Evolutionary conservation across 2,329 filamentous ascomycete species (phyloP).

Genomic region (Fusarium bulbicola): DNA sequence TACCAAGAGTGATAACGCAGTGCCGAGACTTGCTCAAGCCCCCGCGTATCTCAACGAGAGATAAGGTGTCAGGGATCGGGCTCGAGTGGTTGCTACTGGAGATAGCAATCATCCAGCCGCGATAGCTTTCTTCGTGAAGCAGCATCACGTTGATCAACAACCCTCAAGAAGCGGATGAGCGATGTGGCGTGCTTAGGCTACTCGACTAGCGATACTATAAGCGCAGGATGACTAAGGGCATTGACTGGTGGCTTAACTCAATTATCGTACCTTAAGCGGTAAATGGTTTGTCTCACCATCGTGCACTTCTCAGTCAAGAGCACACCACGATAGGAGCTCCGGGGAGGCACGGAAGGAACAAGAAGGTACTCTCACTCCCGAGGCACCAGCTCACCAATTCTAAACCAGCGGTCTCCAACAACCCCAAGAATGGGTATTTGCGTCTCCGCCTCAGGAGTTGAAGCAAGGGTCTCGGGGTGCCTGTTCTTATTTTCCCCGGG

Average conservation of each 20-base stretch:
- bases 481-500: background rate
- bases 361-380: background rate
- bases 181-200: conserved; percentile 2
- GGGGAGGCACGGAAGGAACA: background rate
- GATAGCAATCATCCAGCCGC: background rate
- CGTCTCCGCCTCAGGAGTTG: background rate
- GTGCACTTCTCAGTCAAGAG: background rate
- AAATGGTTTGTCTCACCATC: conserved; percentile 12
- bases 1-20: conserved; percentile 29
- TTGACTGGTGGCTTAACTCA: background rate
- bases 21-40: conserved; percentile 5
- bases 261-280: background rate
- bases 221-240: conserved; percentile 17
- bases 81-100: background rate
- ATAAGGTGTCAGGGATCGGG: background rate
- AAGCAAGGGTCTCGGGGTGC: conserved; percentile 7
- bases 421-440: background rate
- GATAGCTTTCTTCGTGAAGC: background rate
- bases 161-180: background rate
- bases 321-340: conserved; percentile 4
- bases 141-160: background rate
- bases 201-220: background rate
- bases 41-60: conserved; percentile 11
- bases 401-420: conserved; percentile 6
- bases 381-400: background rate